Evolutionary conservation across 345 rosid genomes (phyloP).

Genomic region (Camelina neglecta): DNA sequence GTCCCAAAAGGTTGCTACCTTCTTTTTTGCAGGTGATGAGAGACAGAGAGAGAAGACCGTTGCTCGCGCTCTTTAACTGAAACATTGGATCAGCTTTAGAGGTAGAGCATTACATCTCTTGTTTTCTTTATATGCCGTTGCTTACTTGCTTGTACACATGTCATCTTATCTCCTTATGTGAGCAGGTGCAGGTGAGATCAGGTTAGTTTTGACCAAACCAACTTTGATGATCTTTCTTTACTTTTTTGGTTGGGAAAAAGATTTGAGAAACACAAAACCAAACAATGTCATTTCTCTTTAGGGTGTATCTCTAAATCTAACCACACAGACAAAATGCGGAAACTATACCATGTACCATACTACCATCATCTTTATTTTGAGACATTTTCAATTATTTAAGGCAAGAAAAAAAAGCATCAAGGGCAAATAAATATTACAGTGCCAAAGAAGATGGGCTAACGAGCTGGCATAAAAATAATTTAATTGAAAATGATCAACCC

Average conservation of each 20-base stretch:
- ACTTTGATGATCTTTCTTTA: constrained; percentile 2
- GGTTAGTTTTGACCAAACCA: constrained; percentile 30
- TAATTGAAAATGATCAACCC: not conserved
- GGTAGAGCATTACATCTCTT: constrained; percentile 6
- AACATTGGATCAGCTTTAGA: constrained; percentile 1
- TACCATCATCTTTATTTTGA: not conserved
- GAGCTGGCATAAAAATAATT: not conserved
- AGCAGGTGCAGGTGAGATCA: constrained; percentile 41
- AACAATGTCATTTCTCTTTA: constrained; percentile 10
- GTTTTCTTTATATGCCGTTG: constrained; percentile 2
- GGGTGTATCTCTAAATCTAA: not conserved
- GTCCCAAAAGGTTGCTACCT: constrained; percentile 32
- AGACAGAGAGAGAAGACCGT: not conserved
- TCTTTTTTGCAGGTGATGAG: constrained; percentile 30
- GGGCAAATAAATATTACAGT: not conserved
- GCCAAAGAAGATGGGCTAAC: not conserved
- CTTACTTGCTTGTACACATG: constrained; percentile 5
- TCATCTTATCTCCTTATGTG: constrained; percentile 36
- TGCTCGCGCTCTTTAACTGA: constrained; percentile 26
- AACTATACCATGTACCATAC: not conserved
- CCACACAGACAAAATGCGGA: not conserved
- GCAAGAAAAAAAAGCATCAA: not conserved
- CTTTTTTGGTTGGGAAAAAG: constrained; percentile 22
- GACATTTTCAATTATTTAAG: not conserved
- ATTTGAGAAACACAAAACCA: constrained; percentile 12